A percentile compares a stretch with the other conserved stretches of the same genome.
phyloP scores from a whole-genome alignment of 164 flowering plant genomes.

The Chimonanthus praecox region DNA sequence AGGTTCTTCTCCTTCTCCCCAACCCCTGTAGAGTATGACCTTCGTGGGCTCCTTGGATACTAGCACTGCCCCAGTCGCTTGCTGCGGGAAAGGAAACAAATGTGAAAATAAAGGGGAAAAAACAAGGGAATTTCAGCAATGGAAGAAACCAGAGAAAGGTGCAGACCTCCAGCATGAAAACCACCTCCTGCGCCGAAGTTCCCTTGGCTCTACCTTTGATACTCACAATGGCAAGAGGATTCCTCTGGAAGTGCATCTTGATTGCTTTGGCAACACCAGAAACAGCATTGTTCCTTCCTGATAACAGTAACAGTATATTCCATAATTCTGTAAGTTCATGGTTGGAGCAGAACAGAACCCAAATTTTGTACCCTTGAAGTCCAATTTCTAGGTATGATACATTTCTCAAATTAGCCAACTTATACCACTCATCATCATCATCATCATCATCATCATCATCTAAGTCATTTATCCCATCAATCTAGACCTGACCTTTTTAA shows the following conservation, averaged over 20 bases:
- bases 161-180: conserved; percentile 66
- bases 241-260: conserved; percentile 64
- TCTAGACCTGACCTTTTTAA: too few species aligned
- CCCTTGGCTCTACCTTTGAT: conserved; percentile 97
- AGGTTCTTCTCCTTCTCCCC: conserved; percentile 55
- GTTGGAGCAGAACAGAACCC: too few species aligned
- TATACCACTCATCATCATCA: too few species aligned
- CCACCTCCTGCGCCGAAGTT: conserved; percentile 75
- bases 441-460: too few species aligned
- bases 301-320: neutral
- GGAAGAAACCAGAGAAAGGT: neutral
- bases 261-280: conserved; percentile 82
- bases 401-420: too few species aligned
- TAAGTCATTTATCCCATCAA: too few species aligned
- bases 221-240: conserved; percentile 87
- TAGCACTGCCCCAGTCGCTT: conserved; percentile 82
- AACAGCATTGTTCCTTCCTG: conserved; percentile 73
- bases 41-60: conserved; percentile 90
- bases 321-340: neutral
- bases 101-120: neutral
- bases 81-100: conserved; percentile 34
- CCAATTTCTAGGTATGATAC: too few species aligned
- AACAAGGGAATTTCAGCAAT: neutral
- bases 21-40: conserved; percentile 85
- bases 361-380: too few species aligned